phyloP scores from a whole-genome alignment of 768 basidiomycete species.

The Dioszegia hungarica region DNA sequence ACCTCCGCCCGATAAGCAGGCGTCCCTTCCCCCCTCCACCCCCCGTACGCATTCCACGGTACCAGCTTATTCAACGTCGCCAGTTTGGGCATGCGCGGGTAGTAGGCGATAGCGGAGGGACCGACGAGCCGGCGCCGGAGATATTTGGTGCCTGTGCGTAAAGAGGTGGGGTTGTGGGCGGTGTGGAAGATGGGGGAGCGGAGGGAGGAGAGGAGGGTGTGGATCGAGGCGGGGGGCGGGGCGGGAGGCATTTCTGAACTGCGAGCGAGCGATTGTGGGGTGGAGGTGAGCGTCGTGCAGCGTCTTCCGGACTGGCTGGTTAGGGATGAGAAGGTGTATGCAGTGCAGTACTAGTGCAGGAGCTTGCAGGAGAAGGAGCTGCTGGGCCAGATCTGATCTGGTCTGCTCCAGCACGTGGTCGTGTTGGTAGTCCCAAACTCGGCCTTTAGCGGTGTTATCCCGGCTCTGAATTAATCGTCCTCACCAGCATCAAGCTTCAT shows the following conservation, averaged over 20 bases:
- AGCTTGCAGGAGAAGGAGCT: too few relatives aligned
- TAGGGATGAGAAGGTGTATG: too few relatives aligned
- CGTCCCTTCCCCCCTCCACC: conserved; percentile 3
- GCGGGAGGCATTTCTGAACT: conserved; percentile 7
- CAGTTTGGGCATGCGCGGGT: conserved; percentile 8
- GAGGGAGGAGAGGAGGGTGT: conserved; percentile 30
- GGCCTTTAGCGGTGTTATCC: too few relatives aligned
- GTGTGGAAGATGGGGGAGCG: conserved; percentile 68
- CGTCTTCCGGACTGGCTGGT: too few relatives aligned
- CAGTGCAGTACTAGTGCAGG: too few relatives aligned
- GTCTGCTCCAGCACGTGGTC: too few relatives aligned
- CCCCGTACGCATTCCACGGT: conserved; percentile 1
- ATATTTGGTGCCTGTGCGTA: conserved; percentile 88
- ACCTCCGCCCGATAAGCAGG: not conserved
- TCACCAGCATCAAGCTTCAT: too few relatives aligned
- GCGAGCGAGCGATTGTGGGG: too few relatives aligned
- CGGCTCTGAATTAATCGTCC: too few relatives aligned
- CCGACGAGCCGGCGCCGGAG: conserved; percentile 75
- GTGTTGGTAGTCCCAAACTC: too few relatives aligned
- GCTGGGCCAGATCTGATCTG: too few relatives aligned
- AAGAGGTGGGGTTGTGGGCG: conserved; percentile 72
- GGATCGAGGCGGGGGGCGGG: conserved; percentile 12
- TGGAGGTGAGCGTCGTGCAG: too few relatives aligned
- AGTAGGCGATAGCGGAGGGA: conserved; percentile 75
- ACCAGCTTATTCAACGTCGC: conserved; percentile 2